Evolutionary conservation across 2,329 filamentous ascomycete species (phyloP), one percentile per base, ranked within the genome.

Genomic region (Pestalotiopsis fici): DNA sequence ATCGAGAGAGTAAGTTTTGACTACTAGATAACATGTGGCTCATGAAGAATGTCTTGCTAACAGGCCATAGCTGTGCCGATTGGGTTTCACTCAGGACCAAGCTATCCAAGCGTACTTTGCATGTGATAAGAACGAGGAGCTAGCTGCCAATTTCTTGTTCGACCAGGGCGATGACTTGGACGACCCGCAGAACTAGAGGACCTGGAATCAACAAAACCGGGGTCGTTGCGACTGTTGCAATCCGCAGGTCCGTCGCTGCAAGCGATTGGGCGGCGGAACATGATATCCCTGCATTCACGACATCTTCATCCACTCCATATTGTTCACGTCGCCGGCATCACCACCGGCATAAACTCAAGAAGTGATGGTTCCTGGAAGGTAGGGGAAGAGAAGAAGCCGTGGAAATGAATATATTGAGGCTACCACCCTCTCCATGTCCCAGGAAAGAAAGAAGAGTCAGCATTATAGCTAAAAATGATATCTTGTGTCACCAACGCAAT

Each of bases 71-170:
- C 86, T 99, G 77, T 97, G 94, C 83, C 92, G 93, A 71, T 90
- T 99, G 57, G 96, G 96, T 43, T 99, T 99, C 79, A 90, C 95
- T 74, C 91, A 95, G 68, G 94, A 98, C 74, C 89, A 94, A 74
- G 96, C 96, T 64, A 97, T 98, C 73, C 95, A 99, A 83, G 96
- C 96, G 28, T 99, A 98, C 83, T 99, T 99, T 78, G 96, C 96
- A 39, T 99, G 96, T 81, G 96, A 99, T 82, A 99, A 98, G 88
- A 98, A 99, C 80, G 96, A 99, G 83, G 96, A 99, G 82, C 87
- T 99, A 64, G 96, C 96, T 0, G 96, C 96, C 71, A 99, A 99
- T 83, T 98, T 98, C 81, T 86, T 99, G 68, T 99, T 99, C 78
- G 96, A 99, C 75, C 94, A 98, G 82, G 95, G 95, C 11, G 94